These are phyloP conservation scores for Ganoderma lucidum DNA, from an alignment of 1,284 basidiomycete species.

Conservation along the genomic window DNA sequence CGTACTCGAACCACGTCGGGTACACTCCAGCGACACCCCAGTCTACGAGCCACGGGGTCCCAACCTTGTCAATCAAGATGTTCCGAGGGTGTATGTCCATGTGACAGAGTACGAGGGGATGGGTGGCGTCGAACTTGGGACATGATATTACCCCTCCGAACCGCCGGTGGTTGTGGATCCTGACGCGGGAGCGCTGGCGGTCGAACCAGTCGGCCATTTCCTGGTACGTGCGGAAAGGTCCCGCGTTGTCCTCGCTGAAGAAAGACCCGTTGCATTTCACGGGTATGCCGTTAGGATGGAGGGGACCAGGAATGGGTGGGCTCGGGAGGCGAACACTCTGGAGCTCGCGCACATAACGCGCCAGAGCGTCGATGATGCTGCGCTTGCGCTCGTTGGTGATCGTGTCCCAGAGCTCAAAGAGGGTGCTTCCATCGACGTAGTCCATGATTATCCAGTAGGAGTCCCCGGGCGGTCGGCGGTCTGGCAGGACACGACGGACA, in stretches of 20 bases:
- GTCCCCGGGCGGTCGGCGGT: too few species aligned
- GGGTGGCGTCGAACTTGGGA: slow-evolving; percentile 1
- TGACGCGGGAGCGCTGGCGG: background rate
- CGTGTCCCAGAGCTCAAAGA: background rate
- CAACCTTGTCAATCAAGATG: background rate
- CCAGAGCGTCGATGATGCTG: background rate
- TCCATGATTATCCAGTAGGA: slow-evolving; percentile 2
- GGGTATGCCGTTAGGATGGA: background rate
- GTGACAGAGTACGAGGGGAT: background rate
- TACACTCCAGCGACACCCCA: slow-evolving; percentile 1
- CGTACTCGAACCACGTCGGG: slow-evolving; percentile 2
- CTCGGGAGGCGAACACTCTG: background rate
- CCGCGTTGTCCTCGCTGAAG: background rate
- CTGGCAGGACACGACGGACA: background rate
- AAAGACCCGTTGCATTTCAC: background rate
- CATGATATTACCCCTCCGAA: background rate
- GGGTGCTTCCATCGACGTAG: background rate
- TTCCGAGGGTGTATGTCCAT: background rate
- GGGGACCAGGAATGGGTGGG: background rate
- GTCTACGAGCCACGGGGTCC: background rate
- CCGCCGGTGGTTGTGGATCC: background rate
- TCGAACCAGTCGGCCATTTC: slow-evolving; percentile 7
- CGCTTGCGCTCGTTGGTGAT: background rate
- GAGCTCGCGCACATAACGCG: background rate
- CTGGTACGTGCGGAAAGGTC: background rate